phyloP scores from a whole-genome alignment of 345 rosid species.

The Brassica cretica region DNA sequence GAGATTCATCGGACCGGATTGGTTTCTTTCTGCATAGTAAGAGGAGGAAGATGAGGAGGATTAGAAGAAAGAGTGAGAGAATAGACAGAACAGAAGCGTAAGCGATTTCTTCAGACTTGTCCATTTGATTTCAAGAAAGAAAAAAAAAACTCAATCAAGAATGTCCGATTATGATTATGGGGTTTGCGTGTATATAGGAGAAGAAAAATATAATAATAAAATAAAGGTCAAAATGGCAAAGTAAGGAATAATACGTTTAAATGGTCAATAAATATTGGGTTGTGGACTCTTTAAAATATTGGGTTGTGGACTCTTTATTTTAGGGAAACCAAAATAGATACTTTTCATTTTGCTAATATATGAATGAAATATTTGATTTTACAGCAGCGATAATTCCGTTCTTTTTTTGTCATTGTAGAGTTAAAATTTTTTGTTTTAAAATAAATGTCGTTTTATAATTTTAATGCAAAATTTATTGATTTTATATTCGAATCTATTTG shows the following conservation, averaged over 20 bases:
- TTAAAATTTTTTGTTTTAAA: no score
- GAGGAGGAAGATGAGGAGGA: slow-evolving; percentile 49
- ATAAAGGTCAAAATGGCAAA: slow-evolving; percentile 20
- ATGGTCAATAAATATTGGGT: slow-evolving; percentile 24
- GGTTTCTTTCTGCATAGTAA: slow-evolving; percentile 59
- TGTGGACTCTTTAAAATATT: neutral
- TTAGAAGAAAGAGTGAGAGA: slow-evolving; percentile 45
- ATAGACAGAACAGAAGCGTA: slow-evolving; percentile 52
- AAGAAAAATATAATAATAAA: neutral
- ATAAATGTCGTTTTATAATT: no score
- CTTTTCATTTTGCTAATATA: neutral
- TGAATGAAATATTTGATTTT: no score
- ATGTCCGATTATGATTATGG: slow-evolving; percentile 11
- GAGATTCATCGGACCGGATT: slow-evolving; percentile 49
- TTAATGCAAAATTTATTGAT: no score
- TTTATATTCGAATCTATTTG: no score
- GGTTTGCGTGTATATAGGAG: slow-evolving; percentile 13
- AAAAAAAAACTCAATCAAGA: neutral
- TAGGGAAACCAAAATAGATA: neutral
- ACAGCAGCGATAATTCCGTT: no score
- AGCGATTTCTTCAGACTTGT: slow-evolving; percentile 44
- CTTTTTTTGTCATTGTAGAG: no score
- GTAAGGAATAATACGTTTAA: slow-evolving; percentile 6
- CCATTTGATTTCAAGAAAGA: slow-evolving; percentile 38
- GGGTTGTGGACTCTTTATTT: neutral